Conservation (phyloP, 2,329 filamentous ascomycete species). For the Myrmaecium sp. region DNA sequence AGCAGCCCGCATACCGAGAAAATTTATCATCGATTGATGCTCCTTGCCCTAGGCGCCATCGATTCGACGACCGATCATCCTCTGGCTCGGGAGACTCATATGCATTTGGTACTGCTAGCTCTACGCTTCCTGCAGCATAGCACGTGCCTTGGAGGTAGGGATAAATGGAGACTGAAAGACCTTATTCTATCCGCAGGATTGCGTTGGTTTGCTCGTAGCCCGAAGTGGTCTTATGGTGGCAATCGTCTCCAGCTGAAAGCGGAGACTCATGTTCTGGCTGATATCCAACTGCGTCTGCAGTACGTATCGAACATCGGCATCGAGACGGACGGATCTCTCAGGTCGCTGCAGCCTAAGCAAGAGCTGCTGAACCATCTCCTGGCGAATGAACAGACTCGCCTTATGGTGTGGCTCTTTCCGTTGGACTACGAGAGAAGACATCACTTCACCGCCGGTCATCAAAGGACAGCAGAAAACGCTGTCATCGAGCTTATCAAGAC, state of each 20-base stretch:
- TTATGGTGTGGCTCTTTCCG: slow-evolving; percentile 82
- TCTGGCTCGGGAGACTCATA: slow-evolving; percentile 77
- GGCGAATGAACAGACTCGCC: slow-evolving; percentile 65
- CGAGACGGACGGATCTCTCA: slow-evolving; percentile 32
- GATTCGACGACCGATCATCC: slow-evolving; percentile 59
- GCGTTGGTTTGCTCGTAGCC: slow-evolving; percentile 54
- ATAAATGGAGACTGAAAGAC: slow-evolving; percentile 75
- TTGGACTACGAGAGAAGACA: slow-evolving; percentile 46
- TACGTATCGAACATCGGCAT: slow-evolving; percentile 43
- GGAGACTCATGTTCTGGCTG: slow-evolving; percentile 64
- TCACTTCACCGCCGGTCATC: slow-evolving; percentile 28
- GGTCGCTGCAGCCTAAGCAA: slow-evolving; percentile 60
- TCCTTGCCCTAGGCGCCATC: slow-evolving; percentile 60
- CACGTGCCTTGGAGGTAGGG: slow-evolving; percentile 43
- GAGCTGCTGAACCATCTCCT: slow-evolving; percentile 66
- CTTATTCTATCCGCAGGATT: slow-evolving; percentile 73
- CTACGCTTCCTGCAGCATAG: slow-evolving; percentile 60
- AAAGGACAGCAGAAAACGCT: slow-evolving; percentile 25
- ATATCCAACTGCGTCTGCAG: slow-evolving; percentile 53
- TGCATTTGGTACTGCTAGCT: slow-evolving; percentile 72
- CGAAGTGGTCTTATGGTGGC: slow-evolving; percentile 84
- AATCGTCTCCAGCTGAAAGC: slow-evolving; percentile 89
- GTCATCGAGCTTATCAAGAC: slow-evolving; percentile 53
- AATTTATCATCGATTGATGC: slow-evolving; percentile 66
- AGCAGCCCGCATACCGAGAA: slow-evolving; percentile 67